Evolutionary conservation across 2,329 filamentous ascomycete species (phyloP).

Genomic region (Fusarium sp.): DNA sequence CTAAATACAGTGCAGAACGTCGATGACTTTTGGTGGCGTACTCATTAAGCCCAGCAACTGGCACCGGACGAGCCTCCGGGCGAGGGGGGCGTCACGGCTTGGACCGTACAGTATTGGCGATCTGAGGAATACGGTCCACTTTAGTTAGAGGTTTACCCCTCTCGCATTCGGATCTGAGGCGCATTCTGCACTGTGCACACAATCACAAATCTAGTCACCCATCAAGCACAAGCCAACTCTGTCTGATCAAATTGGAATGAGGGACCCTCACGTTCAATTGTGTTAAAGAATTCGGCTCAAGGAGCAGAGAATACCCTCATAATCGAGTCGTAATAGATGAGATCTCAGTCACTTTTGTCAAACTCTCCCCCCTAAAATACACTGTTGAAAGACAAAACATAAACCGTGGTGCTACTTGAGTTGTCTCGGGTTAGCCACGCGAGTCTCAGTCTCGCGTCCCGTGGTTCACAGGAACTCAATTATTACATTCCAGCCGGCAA

Average conservation of each 20-base stretch:
- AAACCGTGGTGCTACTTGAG: not conserved
- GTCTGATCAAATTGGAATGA: constrained; percentile 2
- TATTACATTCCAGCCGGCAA: constrained; percentile 11
- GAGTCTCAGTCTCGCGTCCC: constrained; percentile 21
- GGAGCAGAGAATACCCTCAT: not conserved
- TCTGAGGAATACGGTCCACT: not conserved
- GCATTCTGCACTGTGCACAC: constrained; percentile 4
- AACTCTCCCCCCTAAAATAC: not conserved
- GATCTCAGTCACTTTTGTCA: not conserved
- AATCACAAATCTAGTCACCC: not conserved
- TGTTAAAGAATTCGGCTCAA: not conserved
- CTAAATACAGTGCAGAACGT: constrained; percentile 27
- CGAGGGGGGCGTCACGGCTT: not conserved
- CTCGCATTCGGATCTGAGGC: not conserved
- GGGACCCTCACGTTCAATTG: not conserved
- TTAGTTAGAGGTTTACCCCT: not conserved
- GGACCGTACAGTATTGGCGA: constrained; percentile 9
- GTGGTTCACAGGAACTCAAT: not conserved
- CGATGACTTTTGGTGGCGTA: not conserved
- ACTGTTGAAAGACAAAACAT: constrained; percentile 7
- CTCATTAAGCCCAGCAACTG: not conserved
- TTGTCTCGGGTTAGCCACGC: constrained; percentile 38
- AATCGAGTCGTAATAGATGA: not conserved
- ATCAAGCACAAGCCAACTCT: constrained; percentile 5
- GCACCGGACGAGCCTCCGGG: not conserved